Evolutionary conservation across 805 yeast genomes (phyloP).

Genomic region (Saccharomycopsis sp.): DNA sequence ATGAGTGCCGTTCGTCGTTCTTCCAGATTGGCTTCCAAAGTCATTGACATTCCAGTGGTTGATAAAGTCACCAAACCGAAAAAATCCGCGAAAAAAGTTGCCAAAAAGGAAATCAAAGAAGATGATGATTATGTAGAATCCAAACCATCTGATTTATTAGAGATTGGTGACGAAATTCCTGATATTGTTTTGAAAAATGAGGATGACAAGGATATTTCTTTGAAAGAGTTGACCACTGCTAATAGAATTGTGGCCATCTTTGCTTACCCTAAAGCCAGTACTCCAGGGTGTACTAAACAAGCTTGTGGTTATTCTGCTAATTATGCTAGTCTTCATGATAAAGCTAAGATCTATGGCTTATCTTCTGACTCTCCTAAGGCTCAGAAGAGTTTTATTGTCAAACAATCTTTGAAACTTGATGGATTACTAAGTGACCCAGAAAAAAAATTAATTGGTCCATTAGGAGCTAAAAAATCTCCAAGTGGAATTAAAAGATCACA

Average conservation of each 20-base stretch:
- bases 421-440: constrained; percentile 64
- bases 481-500: constrained; percentile 79
- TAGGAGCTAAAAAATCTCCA: constrained; percentile 81
- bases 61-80: too few relatives aligned
- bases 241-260: constrained; percentile 43
- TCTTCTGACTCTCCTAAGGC: constrained; percentile 75
- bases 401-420: constrained; percentile 63
- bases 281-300: constrained; percentile 96
- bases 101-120: too few relatives aligned
- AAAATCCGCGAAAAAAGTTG: too few relatives aligned
- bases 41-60: too few relatives aligned
- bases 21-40: too few relatives aligned
- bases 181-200: constrained; percentile 55
- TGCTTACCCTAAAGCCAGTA: constrained; percentile 86
- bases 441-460: constrained; percentile 50
- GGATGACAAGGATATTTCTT: constrained; percentile 49
- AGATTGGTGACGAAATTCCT: constrained; percentile 59
- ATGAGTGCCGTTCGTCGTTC: too few relatives aligned
- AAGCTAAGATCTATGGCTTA: constrained; percentile 63
- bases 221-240: constrained; percentile 31
- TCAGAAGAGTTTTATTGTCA: constrained; percentile 64
- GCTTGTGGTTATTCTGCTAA: constrained; percentile 79
- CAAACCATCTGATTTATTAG: too few relatives aligned
- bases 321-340: constrained; percentile 40
- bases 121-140: too few relatives aligned